Evolutionary conservation across 2,329 filamentous ascomycete species (phyloP).

Genomic region (Conoideocrella luteorostrata): DNA sequence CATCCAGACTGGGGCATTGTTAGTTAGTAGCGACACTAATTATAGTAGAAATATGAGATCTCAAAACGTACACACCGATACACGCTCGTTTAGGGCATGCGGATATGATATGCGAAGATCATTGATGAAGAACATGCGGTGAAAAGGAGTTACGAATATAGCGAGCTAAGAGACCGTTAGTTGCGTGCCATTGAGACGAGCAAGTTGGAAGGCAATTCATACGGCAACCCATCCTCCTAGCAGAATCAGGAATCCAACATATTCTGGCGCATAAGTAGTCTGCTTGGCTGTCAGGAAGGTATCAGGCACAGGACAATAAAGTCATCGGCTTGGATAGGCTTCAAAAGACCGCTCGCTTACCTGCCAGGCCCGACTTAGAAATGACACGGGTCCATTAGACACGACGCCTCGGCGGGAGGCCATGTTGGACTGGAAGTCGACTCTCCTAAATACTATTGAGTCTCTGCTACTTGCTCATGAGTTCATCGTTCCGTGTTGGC

Average conservation of each 20-base stretch:
- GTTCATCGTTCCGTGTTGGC: no score
- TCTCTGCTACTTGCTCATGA: no score
- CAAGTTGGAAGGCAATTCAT: background rate
- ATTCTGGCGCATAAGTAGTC: constrained; percentile 10
- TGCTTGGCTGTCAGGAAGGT: constrained; percentile 4
- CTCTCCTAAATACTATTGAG: no score
- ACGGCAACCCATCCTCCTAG: constrained; percentile 8
- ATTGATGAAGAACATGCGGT: constrained; percentile 88
- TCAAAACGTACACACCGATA: constrained; percentile 60
- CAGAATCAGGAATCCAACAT: constrained; percentile 8
- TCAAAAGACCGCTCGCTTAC: no score
- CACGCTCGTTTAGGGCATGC: constrained; percentile 76
- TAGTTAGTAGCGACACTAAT: background rate
- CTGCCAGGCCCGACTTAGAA: constrained; percentile 7
- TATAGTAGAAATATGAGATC: background rate
- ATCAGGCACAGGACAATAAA: no score
- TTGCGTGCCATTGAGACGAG: constrained; percentile 8
- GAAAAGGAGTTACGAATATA: constrained; percentile 66
- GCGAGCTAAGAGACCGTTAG: constrained; percentile 17
- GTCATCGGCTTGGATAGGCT: background rate
- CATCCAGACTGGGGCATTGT: constrained; percentile 59
- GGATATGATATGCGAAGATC: constrained; percentile 81
- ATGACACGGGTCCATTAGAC: constrained; percentile 2
- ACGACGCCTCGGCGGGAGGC: constrained; percentile 3
- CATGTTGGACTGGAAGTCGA: background rate